Evolutionary conservation across 495 filamentous ascomycete species (phyloP).

Genomic region (Neurospora tetraspora): DNA sequence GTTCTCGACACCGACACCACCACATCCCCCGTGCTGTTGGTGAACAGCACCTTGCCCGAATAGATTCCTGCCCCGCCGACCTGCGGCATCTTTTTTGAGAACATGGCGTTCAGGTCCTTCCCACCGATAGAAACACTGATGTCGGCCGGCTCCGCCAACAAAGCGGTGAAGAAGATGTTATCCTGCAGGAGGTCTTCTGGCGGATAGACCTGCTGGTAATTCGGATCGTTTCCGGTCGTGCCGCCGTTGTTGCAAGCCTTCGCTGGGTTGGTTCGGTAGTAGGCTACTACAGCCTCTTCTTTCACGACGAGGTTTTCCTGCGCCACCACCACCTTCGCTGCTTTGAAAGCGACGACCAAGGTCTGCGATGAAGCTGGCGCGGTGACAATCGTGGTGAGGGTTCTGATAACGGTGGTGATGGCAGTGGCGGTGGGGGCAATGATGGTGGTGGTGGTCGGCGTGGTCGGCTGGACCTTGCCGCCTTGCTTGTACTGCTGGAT

Average conservation of each 20-base stretch:
- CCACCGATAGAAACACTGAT: constrained; percentile 12
- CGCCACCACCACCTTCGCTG: not conserved
- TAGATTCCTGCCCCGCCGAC: constrained; percentile 10
- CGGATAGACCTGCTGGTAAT: constrained; percentile 4
- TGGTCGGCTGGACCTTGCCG: not conserved
- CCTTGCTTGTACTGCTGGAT: constrained; percentile 15
- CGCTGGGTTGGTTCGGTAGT: constrained; percentile 13
- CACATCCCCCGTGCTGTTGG: constrained; percentile 10
- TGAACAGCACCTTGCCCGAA: constrained; percentile 12
- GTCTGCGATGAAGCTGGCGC: not conserved
- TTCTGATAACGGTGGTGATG: not conserved
- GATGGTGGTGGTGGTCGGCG: not conserved
- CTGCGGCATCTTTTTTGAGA: not conserved
- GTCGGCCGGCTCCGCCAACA: constrained; percentile 9
- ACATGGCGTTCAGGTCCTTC: not conserved
- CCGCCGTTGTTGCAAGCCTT: constrained; percentile 12
- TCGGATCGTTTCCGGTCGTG: constrained; percentile 10
- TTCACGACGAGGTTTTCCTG: not conserved
- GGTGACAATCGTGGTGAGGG: not conserved
- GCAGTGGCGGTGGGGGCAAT: not conserved
- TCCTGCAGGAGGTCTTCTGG: constrained; percentile 10
- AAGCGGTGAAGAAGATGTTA: constrained; percentile 14
- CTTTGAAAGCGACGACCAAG: not conserved
- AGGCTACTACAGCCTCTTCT: constrained; percentile 4
- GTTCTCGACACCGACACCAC: constrained; percentile 8